phyloP scores from a whole-genome alignment of 2,329 filamentous ascomycete species.

The Macrophomina phaseolina region DNA sequence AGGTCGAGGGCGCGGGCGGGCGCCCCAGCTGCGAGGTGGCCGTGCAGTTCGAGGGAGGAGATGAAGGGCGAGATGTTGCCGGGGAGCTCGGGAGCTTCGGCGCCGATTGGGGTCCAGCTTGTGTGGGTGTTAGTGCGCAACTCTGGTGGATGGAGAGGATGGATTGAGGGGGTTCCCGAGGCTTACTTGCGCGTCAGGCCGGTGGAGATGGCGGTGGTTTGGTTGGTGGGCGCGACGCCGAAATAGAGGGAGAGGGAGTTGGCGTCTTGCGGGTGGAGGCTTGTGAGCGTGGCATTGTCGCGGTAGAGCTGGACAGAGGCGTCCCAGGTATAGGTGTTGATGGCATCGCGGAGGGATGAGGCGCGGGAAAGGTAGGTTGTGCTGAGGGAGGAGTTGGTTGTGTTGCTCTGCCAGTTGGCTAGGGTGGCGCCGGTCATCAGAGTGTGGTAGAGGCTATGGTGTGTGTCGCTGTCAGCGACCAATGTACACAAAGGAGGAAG shows the following conservation, averaged over 20 bases:
- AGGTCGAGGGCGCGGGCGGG: constrained; percentile 61
- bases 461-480: constrained; percentile 23
- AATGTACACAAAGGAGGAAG: neutral
- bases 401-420: constrained; percentile 35
- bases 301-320: constrained; percentile 40
- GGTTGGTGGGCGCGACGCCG: constrained; percentile 54
- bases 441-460: constrained; percentile 51
- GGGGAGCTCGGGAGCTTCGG: constrained; percentile 62
- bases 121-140: constrained; percentile 38
- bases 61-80: constrained; percentile 65
- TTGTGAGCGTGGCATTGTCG: constrained; percentile 48
- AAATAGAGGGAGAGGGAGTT: constrained; percentile 45
- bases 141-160: too few relatives aligned
- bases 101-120: constrained; percentile 64
- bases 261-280: constrained; percentile 56
- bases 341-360: constrained; percentile 32
- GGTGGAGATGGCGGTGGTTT: constrained; percentile 50
- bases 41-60: constrained; percentile 64
- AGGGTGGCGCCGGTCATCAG: constrained; percentile 37
- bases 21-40: constrained; percentile 57
- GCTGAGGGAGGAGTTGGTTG: constrained; percentile 33
- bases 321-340: constrained; percentile 38
- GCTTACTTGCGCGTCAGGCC: constrained; percentile 17
- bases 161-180: neutral
- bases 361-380: constrained; percentile 33